Percentiles rank a stretch among this genome's conserved stretches.
These are phyloP conservation scores for Populus ilicifolia DNA, from an alignment of 345 rosid genomes.

Conservation along the genomic window DNA sequence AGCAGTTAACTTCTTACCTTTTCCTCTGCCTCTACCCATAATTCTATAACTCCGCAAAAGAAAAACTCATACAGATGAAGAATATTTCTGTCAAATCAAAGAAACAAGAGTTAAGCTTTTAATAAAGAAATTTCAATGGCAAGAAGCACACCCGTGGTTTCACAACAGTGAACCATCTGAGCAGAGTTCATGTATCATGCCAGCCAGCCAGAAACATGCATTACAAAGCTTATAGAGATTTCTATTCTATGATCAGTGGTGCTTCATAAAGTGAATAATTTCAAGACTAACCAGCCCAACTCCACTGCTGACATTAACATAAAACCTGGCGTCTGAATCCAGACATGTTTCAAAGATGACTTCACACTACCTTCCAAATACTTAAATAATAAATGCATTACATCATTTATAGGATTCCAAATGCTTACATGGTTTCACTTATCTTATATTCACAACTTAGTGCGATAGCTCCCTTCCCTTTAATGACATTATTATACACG, in stretches of 20 bases:
- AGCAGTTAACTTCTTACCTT: constrained; percentile 49
- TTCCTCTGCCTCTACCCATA: constrained; percentile 83
- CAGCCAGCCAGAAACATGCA: neutral
- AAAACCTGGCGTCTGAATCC: neutral
- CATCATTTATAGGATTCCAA: neutral
- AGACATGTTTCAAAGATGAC: neutral
- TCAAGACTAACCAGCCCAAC: neutral
- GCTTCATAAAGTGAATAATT: neutral
- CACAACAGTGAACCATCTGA: neutral
- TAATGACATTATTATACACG: neutral
- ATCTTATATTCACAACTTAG: neutral
- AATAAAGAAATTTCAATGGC: neutral
- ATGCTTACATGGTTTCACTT: neutral
- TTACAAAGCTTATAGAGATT: neutral
- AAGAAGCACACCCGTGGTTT: neutral
- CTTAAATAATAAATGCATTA: neutral
- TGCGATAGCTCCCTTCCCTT: neutral
- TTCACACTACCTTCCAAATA: neutral
- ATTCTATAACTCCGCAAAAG: constrained; percentile 16
- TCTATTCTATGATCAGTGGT: neutral
- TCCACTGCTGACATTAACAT: neutral
- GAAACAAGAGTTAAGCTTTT: neutral
- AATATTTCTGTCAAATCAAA: constrained; percentile 27
- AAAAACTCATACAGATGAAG: constrained; percentile 27
- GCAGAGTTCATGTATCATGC: neutral